A percentile compares a stretch with the other conserved stretches of the same genome.
These are phyloP conservation scores for Vitis riparia DNA, from an alignment of 164 flowering plant genomes.

Conservation along the genomic window DNA sequence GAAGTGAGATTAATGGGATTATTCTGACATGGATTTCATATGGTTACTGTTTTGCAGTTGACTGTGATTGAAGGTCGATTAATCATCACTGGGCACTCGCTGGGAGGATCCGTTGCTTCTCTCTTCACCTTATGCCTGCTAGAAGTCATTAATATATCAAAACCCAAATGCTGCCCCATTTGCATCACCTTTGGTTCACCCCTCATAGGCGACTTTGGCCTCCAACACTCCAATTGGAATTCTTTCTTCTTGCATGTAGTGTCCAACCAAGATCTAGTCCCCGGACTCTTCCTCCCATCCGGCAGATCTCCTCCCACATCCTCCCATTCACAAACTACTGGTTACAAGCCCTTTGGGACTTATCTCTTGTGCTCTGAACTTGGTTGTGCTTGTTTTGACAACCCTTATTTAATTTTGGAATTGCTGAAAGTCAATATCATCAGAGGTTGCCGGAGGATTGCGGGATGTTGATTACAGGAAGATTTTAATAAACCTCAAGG, in stretches of 20 bases:
- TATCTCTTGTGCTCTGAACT: constrained; percentile 36
- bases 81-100: constrained; percentile 40
- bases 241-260: constrained; percentile 42
- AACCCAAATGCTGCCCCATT: no score
- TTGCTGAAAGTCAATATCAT: no score
- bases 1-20: no score
- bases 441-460: neutral
- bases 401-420: constrained; percentile 27
- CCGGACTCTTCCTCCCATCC: constrained; percentile 17
- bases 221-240: no score
- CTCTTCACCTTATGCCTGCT: constrained; percentile 53
- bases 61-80: neutral
- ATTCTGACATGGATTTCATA: no score
- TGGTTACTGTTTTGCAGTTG: no score
- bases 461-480: constrained; percentile 19
- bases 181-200: no score
- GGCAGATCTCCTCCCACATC: neutral
- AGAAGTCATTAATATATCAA: constrained; percentile 5
- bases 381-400: constrained; percentile 35
- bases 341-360: constrained; percentile 49
- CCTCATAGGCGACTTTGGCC: no score
- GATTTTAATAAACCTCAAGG: constrained; percentile 16
- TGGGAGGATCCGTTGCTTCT: constrained; percentile 53
- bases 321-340: neutral
- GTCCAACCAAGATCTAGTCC: constrained; percentile 27